Percentiles rank a stretch among this genome's conserved stretches.
These are phyloP conservation scores for Periglandula ipomoeae DNA, from an alignment of 2,329 filamentous ascomycete species.

Conservation along the genomic window DNA sequence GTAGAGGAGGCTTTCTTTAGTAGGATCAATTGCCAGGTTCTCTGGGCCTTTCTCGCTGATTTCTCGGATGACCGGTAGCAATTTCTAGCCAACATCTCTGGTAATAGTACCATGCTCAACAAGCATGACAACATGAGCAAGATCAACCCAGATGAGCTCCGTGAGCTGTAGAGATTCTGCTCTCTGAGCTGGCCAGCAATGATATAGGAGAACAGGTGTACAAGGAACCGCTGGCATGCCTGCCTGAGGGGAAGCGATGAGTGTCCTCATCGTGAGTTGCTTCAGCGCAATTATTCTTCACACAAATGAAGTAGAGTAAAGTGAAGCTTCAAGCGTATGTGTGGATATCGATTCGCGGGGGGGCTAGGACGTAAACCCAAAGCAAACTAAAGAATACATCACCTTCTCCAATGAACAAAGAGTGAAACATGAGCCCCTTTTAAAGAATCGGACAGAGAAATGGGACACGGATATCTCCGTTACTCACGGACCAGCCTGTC, in stretches of 20 bases:
- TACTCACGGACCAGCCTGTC: too few species aligned
- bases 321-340: too few species aligned
- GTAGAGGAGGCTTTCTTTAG: neutral
- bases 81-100: neutral
- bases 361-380: too few species aligned
- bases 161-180: slow-evolving; percentile 9
- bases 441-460: too few species aligned
- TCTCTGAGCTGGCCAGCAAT: slow-evolving; percentile 10
- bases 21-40: slow-evolving; percentile 1
- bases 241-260: neutral
- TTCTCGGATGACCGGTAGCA: neutral
- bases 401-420: too few species aligned
- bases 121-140: slow-evolving; percentile 11
- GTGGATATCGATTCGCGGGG: too few species aligned
- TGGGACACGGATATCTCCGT: too few species aligned
- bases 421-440: too few species aligned
- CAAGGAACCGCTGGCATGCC: neutral
- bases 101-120: slow-evolving; percentile 6
- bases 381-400: too few species aligned
- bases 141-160: slow-evolving; percentile 10
- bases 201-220: slow-evolving; percentile 1
- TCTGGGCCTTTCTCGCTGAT: neutral
- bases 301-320: neutral
- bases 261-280: neutral
- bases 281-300: neutral